Conservation (phyloP, 805 yeast genomes). For the Wickerhamiella bombiphila region DNA sequence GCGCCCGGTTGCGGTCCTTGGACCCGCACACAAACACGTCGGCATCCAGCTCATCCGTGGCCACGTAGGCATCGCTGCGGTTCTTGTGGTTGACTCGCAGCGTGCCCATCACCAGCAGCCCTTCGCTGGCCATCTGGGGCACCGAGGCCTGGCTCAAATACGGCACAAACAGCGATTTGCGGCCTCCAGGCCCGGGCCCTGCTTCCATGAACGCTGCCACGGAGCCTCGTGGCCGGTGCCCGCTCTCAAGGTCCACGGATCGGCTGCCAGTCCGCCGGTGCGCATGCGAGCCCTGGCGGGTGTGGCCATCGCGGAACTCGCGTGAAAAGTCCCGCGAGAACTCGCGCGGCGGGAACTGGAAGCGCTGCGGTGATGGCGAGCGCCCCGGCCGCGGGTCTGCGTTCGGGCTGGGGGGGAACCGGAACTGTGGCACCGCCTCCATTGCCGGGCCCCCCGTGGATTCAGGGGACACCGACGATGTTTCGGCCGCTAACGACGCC, state of each 20-base stretch:
- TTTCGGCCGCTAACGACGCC: not conserved
- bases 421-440: conserved; percentile 29
- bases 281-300: conserved; percentile 2
- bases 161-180: conserved; percentile 77
- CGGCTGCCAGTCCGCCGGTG: conserved; percentile 2
- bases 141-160: conserved; percentile 86
- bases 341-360: conserved; percentile 13
- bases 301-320: not conserved
- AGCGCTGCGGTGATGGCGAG: conserved; percentile 16
- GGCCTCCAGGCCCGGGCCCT: conserved; percentile 17
- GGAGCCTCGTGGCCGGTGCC: conserved; percentile 66
- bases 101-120: conserved; percentile 82
- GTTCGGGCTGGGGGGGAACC: conserved; percentile 37
- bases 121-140: conserved; percentile 79
- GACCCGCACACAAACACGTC: conserved; percentile 97
- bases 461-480: not conserved
- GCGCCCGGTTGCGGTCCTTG: conserved; percentile 91
- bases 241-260: conserved; percentile 42
- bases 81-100: conserved; percentile 90
- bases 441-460: not conserved
- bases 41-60: conserved; percentile 88
- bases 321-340: conserved; percentile 1
- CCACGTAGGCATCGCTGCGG: conserved; percentile 95
- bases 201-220: conserved; percentile 31
- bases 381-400: too few relatives aligned